Evolutionary conservation across 768 basidiomycete species (phyloP).

Genomic region (Russula sp.): DNA sequence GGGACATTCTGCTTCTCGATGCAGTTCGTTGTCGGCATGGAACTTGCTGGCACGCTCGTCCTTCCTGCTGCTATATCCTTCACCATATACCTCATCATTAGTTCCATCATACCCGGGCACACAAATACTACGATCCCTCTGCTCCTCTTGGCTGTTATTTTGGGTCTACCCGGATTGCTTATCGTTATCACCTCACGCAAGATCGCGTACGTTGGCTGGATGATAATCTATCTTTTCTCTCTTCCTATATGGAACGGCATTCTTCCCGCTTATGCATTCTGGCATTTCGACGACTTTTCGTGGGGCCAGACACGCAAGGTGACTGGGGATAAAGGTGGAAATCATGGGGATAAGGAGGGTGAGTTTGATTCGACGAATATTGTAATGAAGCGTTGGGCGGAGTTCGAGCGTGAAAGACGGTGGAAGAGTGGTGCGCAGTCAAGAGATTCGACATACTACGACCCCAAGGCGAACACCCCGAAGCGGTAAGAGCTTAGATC

Average conservation of each 20-base stretch:
- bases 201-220: slow-evolving; percentile 94
- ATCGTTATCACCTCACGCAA: slow-evolving; percentile 97
- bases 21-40: slow-evolving; percentile 99
- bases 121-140: slow-evolving; percentile 84
- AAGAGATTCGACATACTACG: slow-evolving; percentile 70
- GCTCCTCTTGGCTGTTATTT: slow-evolving; percentile 86
- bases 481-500: slow-evolving; percentile 54
- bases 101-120: slow-evolving; percentile 78
- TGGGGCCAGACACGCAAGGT: slow-evolving; percentile 93
- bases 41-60: slow-evolving; percentile 92
- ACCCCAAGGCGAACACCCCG: slow-evolving; percentile 45
- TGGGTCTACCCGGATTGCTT: slow-evolving; percentile 92
- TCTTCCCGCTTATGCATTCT: slow-evolving; percentile 93
- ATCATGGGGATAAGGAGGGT: slow-evolving; percentile 92
- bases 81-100: slow-evolving; percentile 89
- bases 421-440: slow-evolving; percentile 89
- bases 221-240: slow-evolving; percentile 89
- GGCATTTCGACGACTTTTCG: slow-evolving; percentile 98
- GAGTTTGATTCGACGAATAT: slow-evolving; percentile 96
- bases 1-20: slow-evolving; percentile 99
- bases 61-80: slow-evolving; percentile 97
- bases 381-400: slow-evolving; percentile 98
- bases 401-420: slow-evolving; percentile 93
- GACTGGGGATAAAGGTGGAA: slow-evolving; percentile 50
- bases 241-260: slow-evolving; percentile 97